Conservation (phyloP, 129 eudicot genomes). For the Helianthus tuberosus region DNA sequence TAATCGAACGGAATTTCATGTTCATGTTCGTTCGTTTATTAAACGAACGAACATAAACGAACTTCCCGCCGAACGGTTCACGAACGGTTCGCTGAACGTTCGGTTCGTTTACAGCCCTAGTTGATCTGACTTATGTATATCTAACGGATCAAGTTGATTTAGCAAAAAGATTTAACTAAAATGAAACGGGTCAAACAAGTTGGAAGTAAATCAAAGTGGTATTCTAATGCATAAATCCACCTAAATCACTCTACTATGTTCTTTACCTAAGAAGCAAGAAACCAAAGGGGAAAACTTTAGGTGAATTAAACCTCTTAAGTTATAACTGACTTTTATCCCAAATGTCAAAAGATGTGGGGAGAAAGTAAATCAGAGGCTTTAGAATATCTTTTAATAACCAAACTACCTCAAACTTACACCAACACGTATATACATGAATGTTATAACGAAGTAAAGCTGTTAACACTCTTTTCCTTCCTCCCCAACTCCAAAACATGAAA, state of each 20-base stretch:
- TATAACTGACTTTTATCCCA: background rate
- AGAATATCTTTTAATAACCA: background rate
- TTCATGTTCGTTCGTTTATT: too few species aligned
- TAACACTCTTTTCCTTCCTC: background rate
- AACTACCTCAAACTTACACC: background rate
- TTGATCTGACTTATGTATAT: background rate
- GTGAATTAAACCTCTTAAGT: background rate
- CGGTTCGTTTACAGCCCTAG: too few species aligned
- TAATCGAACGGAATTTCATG: too few species aligned
- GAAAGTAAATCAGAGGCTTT: slow-evolving; percentile 4
- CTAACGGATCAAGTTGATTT: background rate
- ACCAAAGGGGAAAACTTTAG: background rate
- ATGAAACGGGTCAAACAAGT: background rate
- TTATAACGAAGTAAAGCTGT: background rate
- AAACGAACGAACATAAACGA: too few species aligned
- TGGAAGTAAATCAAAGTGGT: too few species aligned
- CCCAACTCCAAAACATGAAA: too few species aligned
- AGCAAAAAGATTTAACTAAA: background rate
- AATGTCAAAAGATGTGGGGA: background rate
- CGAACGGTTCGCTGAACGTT: too few species aligned
- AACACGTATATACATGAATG: background rate
- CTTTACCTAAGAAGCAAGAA: background rate
- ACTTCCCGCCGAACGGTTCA: too few species aligned
- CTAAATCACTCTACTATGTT: background rate
- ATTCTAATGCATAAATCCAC: background rate